A percentile compares a stretch with the other conserved stretches of the same genome.
These are phyloP conservation scores for Straminergon stramineum DNA, from an alignment of 225 moss, liverwort and hornwort species.

Conservation along the genomic window DNA sequence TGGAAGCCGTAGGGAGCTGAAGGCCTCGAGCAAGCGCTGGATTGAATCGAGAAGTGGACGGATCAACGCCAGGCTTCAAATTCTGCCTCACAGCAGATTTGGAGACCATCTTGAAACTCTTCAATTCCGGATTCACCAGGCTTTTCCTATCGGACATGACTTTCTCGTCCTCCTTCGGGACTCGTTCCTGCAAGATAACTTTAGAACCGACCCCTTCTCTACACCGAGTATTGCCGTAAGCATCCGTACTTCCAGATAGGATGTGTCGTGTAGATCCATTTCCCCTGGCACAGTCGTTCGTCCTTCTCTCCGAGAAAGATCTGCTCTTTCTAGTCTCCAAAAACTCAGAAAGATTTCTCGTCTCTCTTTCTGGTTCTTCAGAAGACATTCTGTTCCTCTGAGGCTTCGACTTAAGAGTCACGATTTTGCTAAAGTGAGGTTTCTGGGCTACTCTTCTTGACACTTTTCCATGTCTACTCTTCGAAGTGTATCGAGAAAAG, in stretches of 20 bases:
- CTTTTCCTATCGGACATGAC: not conserved
- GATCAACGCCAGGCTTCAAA: not conserved
- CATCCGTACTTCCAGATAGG: conserved; percentile 4
- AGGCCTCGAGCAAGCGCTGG: not conserved
- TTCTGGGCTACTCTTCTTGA: not conserved
- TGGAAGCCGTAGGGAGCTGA: conserved; percentile 4
- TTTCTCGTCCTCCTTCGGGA: not conserved
- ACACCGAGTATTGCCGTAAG: not conserved
- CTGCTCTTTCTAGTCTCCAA: conserved; percentile 12
- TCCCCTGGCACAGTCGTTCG: not conserved
- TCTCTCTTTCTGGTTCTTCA: conserved; percentile 9
- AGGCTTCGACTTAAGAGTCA: conserved; percentile 2
- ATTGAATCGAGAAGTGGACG: conserved; percentile 1
- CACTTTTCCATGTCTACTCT: not conserved
- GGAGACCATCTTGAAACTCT: conserved; percentile 17
- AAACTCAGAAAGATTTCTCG: conserved; percentile 17
- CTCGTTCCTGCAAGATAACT: not conserved
- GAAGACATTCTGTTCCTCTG: not conserved
- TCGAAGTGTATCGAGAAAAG: not conserved
- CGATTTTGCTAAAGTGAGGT: conserved; percentile 10
- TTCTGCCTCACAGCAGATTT: conserved; percentile 6
- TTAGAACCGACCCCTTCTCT: conserved; percentile 7
- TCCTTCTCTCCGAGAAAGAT: not conserved
- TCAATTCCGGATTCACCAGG: conserved; percentile 10
- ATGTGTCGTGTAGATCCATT: not conserved